Conservation (phyloP, 108 stramenopile species). For the Schizochytrium sp. region DNA sequence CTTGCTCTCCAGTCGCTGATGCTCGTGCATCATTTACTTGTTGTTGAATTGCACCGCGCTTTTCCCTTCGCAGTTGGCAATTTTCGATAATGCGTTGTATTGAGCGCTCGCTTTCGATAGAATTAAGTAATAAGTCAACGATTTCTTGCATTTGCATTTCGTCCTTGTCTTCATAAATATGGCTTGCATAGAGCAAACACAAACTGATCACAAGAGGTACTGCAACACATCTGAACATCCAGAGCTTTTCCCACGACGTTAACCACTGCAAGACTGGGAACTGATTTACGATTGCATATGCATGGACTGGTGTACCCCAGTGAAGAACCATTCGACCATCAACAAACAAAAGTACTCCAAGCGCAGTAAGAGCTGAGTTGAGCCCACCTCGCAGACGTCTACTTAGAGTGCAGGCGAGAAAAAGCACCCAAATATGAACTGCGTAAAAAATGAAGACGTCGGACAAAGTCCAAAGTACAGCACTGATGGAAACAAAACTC, state of each 20-base stretch:
- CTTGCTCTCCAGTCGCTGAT: background rate
- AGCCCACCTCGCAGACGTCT: background rate
- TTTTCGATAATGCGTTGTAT: background rate
- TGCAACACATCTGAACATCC: background rate
- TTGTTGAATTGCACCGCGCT: background rate
- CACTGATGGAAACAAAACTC: background rate
- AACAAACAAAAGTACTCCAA: background rate
- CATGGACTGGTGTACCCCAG: background rate
- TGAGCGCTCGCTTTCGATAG: background rate
- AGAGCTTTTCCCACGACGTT: slow-evolving; percentile 6
- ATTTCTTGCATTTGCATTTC: background rate
- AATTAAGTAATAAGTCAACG: background rate
- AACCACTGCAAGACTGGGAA: background rate
- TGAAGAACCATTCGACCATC: background rate
- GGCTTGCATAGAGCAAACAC: slow-evolving; percentile 18
- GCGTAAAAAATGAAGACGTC: slow-evolving; percentile 34
- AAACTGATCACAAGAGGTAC: background rate
- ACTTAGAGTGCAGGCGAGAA: slow-evolving; percentile 14
- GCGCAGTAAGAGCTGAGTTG: background rate
- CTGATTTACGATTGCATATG: background rate
- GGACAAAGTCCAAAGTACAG: background rate
- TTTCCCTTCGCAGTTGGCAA: background rate
- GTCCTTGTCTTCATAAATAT: slow-evolving; percentile 7
- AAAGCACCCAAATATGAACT: background rate
- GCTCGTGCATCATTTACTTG: background rate